phyloP scores from a whole-genome alignment of 805 yeast genomes.

The Myxozyma vanderwaltii region DNA sequence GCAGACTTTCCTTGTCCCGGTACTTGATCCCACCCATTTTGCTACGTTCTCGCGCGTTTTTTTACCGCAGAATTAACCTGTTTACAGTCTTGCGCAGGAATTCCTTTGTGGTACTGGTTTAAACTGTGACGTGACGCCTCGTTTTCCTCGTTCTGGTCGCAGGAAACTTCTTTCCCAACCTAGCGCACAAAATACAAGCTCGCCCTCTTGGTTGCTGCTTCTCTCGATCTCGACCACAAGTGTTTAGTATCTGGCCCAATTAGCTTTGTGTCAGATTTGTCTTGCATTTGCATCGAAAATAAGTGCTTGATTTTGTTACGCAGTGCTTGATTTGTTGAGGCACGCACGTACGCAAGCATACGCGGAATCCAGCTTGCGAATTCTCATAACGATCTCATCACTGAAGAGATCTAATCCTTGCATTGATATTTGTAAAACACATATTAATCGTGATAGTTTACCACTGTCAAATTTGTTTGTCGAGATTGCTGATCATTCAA shows the following conservation, averaged over 20 bases:
- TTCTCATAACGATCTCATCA: too few species aligned
- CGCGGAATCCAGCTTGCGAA: too few species aligned
- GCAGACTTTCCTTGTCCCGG: not conserved
- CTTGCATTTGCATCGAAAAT: not conserved
- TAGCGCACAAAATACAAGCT: not conserved
- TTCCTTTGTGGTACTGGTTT: not conserved
- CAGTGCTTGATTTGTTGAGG: not conserved
- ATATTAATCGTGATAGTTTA: too few species aligned
- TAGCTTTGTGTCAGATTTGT: slow-evolving; percentile 6
- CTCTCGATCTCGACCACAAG: not conserved
- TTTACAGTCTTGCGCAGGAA: not conserved
- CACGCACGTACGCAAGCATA: not conserved
- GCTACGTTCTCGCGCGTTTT: slow-evolving; percentile 2
- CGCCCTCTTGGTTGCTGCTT: not conserved
- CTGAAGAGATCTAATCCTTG: not conserved
- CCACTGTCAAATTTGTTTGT: too few species aligned
- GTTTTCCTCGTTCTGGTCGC: not conserved
- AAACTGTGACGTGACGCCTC: not conserved
- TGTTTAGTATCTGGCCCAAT: slow-evolving; percentile 3
- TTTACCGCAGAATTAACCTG: not conserved
- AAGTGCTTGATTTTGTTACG: not conserved
- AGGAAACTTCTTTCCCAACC: not conserved
- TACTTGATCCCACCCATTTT: not conserved
- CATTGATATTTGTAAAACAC: not conserved
- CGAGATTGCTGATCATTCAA: too few species aligned